These are phyloP conservation scores for Claviceps fusiformis DNA, from an alignment of 2,329 filamentous ascomycete genomes.

Conservation along the genomic window DNA sequence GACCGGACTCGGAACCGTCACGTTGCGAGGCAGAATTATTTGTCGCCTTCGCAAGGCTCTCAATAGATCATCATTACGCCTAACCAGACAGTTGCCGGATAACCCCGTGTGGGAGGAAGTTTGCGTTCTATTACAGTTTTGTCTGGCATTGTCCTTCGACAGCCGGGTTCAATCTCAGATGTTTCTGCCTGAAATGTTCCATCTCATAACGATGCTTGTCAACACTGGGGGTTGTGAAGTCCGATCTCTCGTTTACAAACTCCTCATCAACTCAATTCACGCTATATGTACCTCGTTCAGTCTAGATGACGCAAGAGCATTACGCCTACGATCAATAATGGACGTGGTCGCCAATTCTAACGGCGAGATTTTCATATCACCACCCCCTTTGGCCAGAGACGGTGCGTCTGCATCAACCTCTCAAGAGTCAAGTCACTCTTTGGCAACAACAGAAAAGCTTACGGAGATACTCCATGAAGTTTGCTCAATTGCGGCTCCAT, in stretches of 20 bases:
- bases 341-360: slow-evolving; percentile 46
- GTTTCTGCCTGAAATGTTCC: slow-evolving; percentile 55
- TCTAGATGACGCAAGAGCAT: slow-evolving; percentile 44
- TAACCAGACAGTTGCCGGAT: slow-evolving; percentile 51
- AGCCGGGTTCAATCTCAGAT: slow-evolving; percentile 53
- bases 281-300: slow-evolving; percentile 52
- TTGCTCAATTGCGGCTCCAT: slow-evolving; percentile 48
- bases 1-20: slow-evolving; percentile 50
- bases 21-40: slow-evolving; percentile 50
- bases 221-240: slow-evolving; percentile 48
- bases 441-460: slow-evolving; percentile 46
- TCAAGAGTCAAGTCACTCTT: slow-evolving; percentile 37
- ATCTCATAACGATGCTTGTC: slow-evolving; percentile 56
- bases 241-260: slow-evolving; percentile 44
- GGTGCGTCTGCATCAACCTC: slow-evolving; percentile 39
- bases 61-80: slow-evolving; percentile 51
- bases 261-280: slow-evolving; percentile 55
- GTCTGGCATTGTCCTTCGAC: slow-evolving; percentile 53
- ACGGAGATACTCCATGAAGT: slow-evolving; percentile 50
- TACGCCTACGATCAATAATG: slow-evolving; percentile 41
- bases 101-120: slow-evolving; percentile 59
- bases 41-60: slow-evolving; percentile 52
- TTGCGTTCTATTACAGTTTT: slow-evolving; percentile 52
- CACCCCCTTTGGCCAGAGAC: slow-evolving; percentile 33
- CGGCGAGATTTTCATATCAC: slow-evolving; percentile 42